Base-by-base conservation (phyloP, 306 rosid genomes). In the Aeschynomene evenia region DNA sequence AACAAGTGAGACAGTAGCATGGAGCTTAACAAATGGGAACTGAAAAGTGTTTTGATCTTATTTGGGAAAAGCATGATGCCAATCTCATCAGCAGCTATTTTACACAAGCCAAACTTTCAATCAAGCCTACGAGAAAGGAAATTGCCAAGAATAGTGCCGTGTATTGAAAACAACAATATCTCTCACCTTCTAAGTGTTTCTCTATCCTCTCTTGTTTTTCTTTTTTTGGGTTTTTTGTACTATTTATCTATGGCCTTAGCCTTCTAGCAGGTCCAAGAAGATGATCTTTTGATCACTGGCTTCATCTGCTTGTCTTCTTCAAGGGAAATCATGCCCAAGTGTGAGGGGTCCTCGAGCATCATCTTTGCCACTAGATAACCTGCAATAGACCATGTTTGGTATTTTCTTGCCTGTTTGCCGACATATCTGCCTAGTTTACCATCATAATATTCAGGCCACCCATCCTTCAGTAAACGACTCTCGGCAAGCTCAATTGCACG, bases 301-400 rank as follows among this genome's bases (percentile, higher is more conserved):
- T 91, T 91, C 97, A 88, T 91, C 70, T 85, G 96, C 78, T 83
- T 91, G 83, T 86, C 97, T 78, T 91, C 97, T 88, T 91, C 97
- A 19, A 88, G 90, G 21, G 97, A 86, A 68, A 91, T 88, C 97
- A 91, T 91, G 15, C 97, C 97, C 84, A 86, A 68, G 72, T 91
- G 97, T 0, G 97, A 91, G 4, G 97, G 97, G 69, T 91, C 96
- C 80, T 90, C 96, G 54, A 90, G 87, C 96, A 91, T 68, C 97
- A 91, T 91, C 83, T 91, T 91, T 20, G 97, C 97, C 56, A 91
- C 97, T 66, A 91, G 75, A 78, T 91, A 91, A 63, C 96, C 97
- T n/a, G 96, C 84, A 71, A 91, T 85, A 2, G 97, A 91, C 97
- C 97, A 91, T 15, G 97, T 91, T 79, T 91, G 97, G 76, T 91